Evolutionary conservation across 768 basidiomycete species (phyloP), one percentile per base, ranked within the genome.

Genomic region (Hypholoma sublateritium): DNA sequence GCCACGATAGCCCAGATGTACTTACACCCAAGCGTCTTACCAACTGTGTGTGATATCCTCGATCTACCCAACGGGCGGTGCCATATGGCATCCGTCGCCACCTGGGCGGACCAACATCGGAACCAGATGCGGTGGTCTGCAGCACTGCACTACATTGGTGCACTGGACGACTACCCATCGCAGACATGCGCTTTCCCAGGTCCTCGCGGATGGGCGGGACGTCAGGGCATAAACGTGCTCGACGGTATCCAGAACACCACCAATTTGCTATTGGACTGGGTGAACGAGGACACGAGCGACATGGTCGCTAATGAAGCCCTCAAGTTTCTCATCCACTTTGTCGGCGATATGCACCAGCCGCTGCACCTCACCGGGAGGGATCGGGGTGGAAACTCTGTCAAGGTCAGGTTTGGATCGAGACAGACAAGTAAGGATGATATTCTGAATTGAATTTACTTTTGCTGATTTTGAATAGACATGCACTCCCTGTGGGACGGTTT

Each of bases 1-100:
- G 95, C 95, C 1, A 96, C 95, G 4, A 90, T 98, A 55, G 96
- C 96, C 1, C 90, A 98, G 69, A 92, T 95, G 57, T 85, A 97
- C 69, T 81, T 98, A 2, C 83, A 92, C 68, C 91, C 91, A 0
- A 75, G 74, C 2, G 86, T 88, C 4, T 77, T 88, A 39, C 78
- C 83, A 2, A 79, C 77, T 32, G 73, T 97, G 53, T 91, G 89
- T 61, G 70, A 75, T 25, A 86, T 98, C 63, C 86, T 97, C 61
- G 79, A 86, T 60, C 71, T 74, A 57, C 49, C 62, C 16, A 28
- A 62, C 14, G 32, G 32, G 19, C 54, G 41, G 14, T 95, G 96
- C 64, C 87, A 91, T 70, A 81, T 99, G 24, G 88, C 95, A 0
- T 79, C 87, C 13, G 78, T 96, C 46, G 88, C 96, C 0, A 73